Evolutionary conservation across 1,139 yeast genomes (phyloP), one percentile per base, ranked within the genome.

Genomic region (Yamadazyma pseudoaaseri): DNA sequence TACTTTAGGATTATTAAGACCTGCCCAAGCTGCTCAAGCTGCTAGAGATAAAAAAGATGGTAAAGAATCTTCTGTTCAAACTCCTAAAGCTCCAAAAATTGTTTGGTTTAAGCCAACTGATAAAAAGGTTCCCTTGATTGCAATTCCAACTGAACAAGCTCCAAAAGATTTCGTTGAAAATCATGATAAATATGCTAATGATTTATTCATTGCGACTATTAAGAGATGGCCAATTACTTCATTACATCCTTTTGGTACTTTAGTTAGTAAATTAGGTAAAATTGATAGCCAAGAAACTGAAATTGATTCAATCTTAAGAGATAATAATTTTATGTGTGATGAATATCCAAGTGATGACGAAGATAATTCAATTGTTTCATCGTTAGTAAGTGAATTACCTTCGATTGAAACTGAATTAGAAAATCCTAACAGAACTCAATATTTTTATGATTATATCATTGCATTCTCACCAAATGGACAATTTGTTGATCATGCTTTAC

Each of bases 141-240:
- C 98, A 10, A 92, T 92, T 47, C 98, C 98, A 27, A 92, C 97
- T 2, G 98, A 92, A 54, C 96, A 92, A 58, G 98, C 97, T 0
- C 98, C 98, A 23, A 78, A 76, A 41, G 97, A 92, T 58, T 90
- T 92, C 62, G 94, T 92, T 27, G 96, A 89, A 45, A 87, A 89
- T 50, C 95, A 89, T 46, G 95, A 86, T 38, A 73, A 70, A 35
- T 92, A 92, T 50, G 73, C 86, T 0, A 80, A 86, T 54, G 86
- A 83, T 49, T 66, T 89, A 35, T 92, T 92, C 54, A 94, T 92
- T 42, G 97, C 97, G 0, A 85, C 96, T 3, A 92, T 92, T 51
- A 92, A 92, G 58, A 82, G 98, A 61, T 92, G 98, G 98, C 98
- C 98, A 56, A 92, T 92, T 60, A 92, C 98, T 13, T 90, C 97